phyloP scores from a whole-genome alignment of 176 grass and related monocot species.

The Luzula sylvatica region DNA sequence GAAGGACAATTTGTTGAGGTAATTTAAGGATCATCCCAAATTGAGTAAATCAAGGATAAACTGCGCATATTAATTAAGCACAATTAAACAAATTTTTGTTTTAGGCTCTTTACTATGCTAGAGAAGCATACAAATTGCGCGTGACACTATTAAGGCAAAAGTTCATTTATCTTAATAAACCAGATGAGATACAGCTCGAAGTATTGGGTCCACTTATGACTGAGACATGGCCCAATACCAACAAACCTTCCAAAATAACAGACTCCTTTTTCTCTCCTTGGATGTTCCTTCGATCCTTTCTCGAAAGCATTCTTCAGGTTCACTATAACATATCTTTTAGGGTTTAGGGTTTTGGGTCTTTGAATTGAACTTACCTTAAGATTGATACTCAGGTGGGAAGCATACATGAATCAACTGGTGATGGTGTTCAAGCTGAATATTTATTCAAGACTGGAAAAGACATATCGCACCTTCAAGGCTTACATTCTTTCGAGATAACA shows the following conservation, averaged over 20 bases:
- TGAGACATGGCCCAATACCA: slow-evolving; percentile 55
- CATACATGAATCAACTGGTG: slow-evolving; percentile 58
- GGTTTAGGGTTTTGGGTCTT: not conserved
- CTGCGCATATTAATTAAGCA: not conserved
- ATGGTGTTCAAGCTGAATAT: slow-evolving; percentile 66
- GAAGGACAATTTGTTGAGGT: slow-evolving; percentile 54
- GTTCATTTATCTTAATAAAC: slow-evolving; percentile 38
- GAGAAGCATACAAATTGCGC: slow-evolving; percentile 55
- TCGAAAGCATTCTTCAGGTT: slow-evolving; percentile 97
- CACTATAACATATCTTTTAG: slow-evolving; percentile 1
- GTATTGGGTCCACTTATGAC: slow-evolving; percentile 36
- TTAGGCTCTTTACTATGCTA: slow-evolving; percentile 64
- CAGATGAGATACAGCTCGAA: slow-evolving; percentile 36
- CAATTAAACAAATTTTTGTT: too few relatives aligned
- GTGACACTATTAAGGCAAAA: slow-evolving; percentile 61
- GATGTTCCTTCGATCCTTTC: slow-evolving; percentile 66
- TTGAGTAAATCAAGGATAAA: not conserved
- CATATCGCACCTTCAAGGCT: slow-evolving; percentile 40
- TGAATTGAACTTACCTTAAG: too few relatives aligned
- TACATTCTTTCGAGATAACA: slow-evolving; percentile 45
- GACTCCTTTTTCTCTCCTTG: slow-evolving; percentile 67
- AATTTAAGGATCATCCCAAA: slow-evolving; percentile 2
- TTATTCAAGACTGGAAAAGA: slow-evolving; percentile 61
- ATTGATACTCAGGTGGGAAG: slow-evolving; percentile 45
- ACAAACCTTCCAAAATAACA: slow-evolving; percentile 17